These are phyloP conservation scores for Mariannaea sp. DNA, from an alignment of 2,329 filamentous ascomycete genomes.

Conservation along the genomic window DNA sequence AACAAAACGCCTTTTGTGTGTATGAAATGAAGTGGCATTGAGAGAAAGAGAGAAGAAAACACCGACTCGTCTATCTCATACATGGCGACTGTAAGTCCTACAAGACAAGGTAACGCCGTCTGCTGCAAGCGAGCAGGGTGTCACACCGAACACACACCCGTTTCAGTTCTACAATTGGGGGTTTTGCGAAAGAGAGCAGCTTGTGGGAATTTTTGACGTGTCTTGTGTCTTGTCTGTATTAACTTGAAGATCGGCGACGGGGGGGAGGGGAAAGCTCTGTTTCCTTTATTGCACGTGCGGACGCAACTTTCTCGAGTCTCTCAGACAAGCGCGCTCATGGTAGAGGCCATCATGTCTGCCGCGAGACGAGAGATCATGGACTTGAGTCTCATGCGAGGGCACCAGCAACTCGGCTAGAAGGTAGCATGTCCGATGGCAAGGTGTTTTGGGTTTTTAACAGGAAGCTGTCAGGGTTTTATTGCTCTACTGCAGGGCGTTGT, in stretches of 20 bases:
- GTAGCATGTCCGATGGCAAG: conserved; percentile 17
- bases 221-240: conserved; percentile 15
- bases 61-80: conserved; percentile 20
- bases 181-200: background rate
- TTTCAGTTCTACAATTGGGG: conserved; percentile 11
- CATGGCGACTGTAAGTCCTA: background rate
- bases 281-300: conserved; percentile 13
- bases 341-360: conserved; percentile 13
- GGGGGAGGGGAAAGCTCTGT: conserved; percentile 2
- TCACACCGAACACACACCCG: conserved; percentile 1
- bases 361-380: conserved; percentile 1
- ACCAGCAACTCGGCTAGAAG: conserved; percentile 15
- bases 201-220: conserved; percentile 6
- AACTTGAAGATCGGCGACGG: background rate
- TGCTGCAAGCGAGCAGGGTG: conserved; percentile 16
- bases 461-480: conserved; percentile 3
- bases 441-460: conserved; percentile 19
- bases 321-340: conserved; percentile 10
- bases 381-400: conserved; percentile 6
- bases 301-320: conserved; percentile 4
- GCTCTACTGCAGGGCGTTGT: conserved; percentile 14
- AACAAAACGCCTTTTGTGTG: too few species aligned
- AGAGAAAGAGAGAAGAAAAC: conserved; percentile 13
- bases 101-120: conserved; percentile 11
- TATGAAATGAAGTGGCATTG: too few species aligned